Percentiles rank a stretch among this genome's conserved stretches.
These are phyloP conservation scores for Coelastrella sp. DNA, from an alignment of 139 green algal genomes.

Conservation along the genomic window DNA sequence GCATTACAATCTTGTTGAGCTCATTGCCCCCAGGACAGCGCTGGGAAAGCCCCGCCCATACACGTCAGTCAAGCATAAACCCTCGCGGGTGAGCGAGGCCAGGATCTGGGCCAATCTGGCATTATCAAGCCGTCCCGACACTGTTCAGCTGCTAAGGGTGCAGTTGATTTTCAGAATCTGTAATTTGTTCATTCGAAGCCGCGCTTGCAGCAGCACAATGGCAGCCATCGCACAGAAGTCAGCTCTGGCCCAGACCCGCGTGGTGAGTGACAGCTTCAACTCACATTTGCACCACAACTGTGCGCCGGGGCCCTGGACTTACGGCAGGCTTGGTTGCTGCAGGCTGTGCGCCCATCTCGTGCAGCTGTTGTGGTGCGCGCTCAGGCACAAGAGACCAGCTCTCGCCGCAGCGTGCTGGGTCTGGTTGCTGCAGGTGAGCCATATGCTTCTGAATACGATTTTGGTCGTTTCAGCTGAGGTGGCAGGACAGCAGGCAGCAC, in stretches of 20 bases:
- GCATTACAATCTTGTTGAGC: no score
- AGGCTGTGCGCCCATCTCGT: constrained; percentile 36
- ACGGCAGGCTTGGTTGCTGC: neutral
- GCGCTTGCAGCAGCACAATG: neutral
- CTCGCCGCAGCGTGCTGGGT: constrained; percentile 43
- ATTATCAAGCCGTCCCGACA: neutral
- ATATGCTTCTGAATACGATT: neutral
- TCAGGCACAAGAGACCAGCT: constrained; percentile 44
- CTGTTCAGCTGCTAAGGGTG: neutral
- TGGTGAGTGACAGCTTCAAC: neutral
- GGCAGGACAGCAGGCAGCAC: neutral
- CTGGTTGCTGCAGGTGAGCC: constrained; percentile 29
- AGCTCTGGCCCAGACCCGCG: constrained; percentile 6
- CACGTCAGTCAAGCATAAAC: neutral
- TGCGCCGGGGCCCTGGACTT: neutral
- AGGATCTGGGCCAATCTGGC: neutral
- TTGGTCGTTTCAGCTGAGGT: neutral
- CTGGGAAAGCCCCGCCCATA: neutral
- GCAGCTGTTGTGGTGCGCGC: constrained; percentile 50
- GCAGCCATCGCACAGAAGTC: constrained; percentile 11
- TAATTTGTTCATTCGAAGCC: neutral
- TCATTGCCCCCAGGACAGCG: no score
- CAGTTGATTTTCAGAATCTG: neutral
- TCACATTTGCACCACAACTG: neutral
- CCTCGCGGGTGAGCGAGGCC: neutral